Percentiles rank a stretch among this genome's conserved stretches.
These are phyloP conservation scores for Peterozyma toletana DNA, from an alignment of 805 yeast genomes.

Conservation along the genomic window DNA sequence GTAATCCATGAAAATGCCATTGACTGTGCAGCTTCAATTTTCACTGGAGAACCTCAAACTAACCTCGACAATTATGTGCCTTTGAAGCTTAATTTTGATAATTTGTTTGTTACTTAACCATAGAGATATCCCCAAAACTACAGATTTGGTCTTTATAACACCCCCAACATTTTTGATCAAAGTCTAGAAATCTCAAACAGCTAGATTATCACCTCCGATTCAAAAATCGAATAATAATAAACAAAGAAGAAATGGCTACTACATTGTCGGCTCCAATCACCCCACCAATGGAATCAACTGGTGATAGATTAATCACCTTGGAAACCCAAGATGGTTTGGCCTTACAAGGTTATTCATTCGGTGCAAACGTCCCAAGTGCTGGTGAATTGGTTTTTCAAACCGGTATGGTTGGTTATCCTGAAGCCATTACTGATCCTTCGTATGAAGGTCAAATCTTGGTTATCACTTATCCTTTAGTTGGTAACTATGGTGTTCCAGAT, in stretches of 20 bases:
- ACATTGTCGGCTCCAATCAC: conserved; percentile 75
- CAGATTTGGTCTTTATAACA: too few relatives aligned
- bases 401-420: conserved; percentile 99
- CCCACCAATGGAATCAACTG: conserved; percentile 81
- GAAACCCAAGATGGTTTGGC: conserved; percentile 83
- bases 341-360: conserved; percentile 94
- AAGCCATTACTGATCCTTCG: conserved; percentile 95
- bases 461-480: conserved; percentile 93
- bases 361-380: conserved; percentile 82
- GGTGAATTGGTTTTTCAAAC: conserved; percentile 99
- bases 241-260: conserved; percentile 22
- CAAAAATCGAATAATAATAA: too few relatives aligned
- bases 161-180: too few relatives aligned
- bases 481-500: conserved; percentile 99
- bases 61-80: too few relatives aligned
- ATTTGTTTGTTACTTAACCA: too few relatives aligned
- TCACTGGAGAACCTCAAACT: too few relatives aligned
- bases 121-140: too few relatives aligned
- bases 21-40: too few relatives aligned
- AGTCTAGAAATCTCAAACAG: too few relatives aligned
- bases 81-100: too few relatives aligned
- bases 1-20: too few relatives aligned
- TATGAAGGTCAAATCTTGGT: conserved; percentile 97
- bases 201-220: too few relatives aligned
- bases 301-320: conserved; percentile 78